Base-by-base conservation (phyloP, 1,284 basidiomycete genomes). In the Cryptococcus sp. region DNA sequence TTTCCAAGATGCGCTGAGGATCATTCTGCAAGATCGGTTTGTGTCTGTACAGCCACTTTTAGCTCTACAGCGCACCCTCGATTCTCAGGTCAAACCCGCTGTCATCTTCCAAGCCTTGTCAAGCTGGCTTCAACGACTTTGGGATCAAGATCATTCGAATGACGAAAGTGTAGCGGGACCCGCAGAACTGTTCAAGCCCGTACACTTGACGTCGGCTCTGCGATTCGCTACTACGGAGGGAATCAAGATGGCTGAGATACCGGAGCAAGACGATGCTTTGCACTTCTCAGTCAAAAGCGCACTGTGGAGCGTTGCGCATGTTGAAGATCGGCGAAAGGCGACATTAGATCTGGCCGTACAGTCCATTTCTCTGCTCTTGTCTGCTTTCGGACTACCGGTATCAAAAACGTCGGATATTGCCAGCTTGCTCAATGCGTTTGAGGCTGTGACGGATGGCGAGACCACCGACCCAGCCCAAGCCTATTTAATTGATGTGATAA, bases 251-350 rank as follows among this genome's bases (percentile, higher is more conserved):
- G 54, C 60, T 10, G 61, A 71, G 46, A 69, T 75, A 5, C 60
- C 66, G 20, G 59, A 62, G 35, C 68, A 71, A 59, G 67, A 72
- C 42, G 67, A 68, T 22, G 68, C 71, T 11, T 61, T 75, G 47
- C 52, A 50, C 16, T 69, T 71, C 48, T 63, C 69, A 4, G 62
- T 65, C 10, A 47, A 64, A 27, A 55, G 64, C 8, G 61, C 60
- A 0, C 53, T 73, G 11, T 73, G 67, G 68, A 46, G 47, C 5
- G 65, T 67, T 2, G 42, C 46, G 3, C 43, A 58, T 3, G 17
- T 41, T 17, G 55, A 62, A 11, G 35, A 55, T 27, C 55, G 67
- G 3, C 52, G 52, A 15, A 27, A 30, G n/a, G 60, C 58, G 45
- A 54, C 61, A 13, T 39, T 58, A 20, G 48, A 54, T 27, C 27